phyloP scores from a whole-genome alignment of 208 protist genomes.

The Acanthamoeba healyi region DNA sequence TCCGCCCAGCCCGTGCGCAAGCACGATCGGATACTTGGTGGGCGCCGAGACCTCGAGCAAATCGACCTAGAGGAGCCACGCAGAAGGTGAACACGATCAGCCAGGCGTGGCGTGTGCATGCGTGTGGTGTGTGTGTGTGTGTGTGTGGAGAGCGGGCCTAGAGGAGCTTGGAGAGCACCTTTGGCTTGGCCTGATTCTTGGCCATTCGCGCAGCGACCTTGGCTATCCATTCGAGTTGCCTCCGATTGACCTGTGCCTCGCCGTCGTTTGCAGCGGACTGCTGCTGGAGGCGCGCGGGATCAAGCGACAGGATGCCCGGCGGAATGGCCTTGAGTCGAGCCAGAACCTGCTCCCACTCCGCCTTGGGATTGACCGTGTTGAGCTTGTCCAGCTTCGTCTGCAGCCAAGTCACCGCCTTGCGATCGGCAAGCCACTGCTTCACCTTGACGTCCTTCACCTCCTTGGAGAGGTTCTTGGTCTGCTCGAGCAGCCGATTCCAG shows the following conservation, averaged over 20 bases:
- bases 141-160: too few relatives aligned
- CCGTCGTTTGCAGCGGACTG: not conserved
- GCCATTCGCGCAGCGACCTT: not conserved
- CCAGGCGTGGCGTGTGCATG: not conserved
- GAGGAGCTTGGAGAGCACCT: too few relatives aligned
- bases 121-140: not conserved
- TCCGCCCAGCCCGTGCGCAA: conserved; percentile 6
- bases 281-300: not conserved
- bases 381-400: conserved; percentile 5
- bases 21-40: not conserved
- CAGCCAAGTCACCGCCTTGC: conserved; percentile 7
- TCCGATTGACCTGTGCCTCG: not conserved
- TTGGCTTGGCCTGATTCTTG: not conserved
- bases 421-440: not conserved
- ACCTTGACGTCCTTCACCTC: conserved; percentile 18
- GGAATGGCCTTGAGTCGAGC: not conserved
- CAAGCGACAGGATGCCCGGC: not conserved
- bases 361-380: not conserved
- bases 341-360: not conserved
- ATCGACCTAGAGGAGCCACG: not conserved
- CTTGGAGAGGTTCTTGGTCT: conserved; percentile 30
- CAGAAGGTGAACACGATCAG: too few relatives aligned
- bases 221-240: not conserved
- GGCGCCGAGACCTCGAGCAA: not conserved
- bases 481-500: conserved; percentile 26